Evolutionary conservation across 2,329 filamentous ascomycete genomes (phyloP).

Genomic region (Phyllosticta citriasiana): DNA sequence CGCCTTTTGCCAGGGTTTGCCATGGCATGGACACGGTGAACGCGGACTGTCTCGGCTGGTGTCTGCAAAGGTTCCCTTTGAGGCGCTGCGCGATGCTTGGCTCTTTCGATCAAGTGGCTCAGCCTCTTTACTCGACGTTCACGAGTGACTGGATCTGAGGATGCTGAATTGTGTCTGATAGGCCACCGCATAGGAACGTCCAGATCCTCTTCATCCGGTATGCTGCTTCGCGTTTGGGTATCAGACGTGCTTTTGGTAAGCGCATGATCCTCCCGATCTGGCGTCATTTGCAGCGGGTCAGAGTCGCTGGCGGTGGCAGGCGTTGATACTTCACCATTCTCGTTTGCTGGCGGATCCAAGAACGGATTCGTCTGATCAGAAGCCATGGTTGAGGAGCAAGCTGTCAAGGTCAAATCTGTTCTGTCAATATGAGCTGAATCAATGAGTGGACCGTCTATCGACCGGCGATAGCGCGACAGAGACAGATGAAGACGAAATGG

Average conservation of each 20-base stretch:
- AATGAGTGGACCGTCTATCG: not conserved
- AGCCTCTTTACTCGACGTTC: constrained; percentile 1
- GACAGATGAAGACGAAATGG: not conserved
- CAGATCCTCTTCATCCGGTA: not conserved
- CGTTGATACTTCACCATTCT: not conserved
- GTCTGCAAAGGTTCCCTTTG: constrained; percentile 1
- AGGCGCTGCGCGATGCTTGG: constrained; percentile 1
- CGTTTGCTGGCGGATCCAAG: not conserved
- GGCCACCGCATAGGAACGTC: not conserved
- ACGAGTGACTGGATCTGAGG: constrained; percentile 4
- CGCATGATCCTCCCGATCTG: not conserved
- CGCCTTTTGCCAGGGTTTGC: not conserved
- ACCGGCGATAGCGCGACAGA: not conserved
- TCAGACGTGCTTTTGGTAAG: constrained; percentile 1
- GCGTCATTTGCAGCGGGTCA: not conserved
- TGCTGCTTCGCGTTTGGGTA: not conserved
- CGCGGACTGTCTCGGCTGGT: not conserved
- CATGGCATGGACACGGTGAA: constrained; percentile 4
- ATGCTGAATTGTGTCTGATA: constrained; percentile 2
- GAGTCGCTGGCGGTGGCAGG: not conserved
- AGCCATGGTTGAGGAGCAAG: not conserved
- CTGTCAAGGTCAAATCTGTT: not conserved
- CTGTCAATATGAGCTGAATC: not conserved
- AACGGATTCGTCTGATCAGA: not conserved
- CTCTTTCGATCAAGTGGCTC: constrained; percentile 3